phyloP scores from a whole-genome alignment of 768 basidiomycete species.

The Boletus sp. region DNA sequence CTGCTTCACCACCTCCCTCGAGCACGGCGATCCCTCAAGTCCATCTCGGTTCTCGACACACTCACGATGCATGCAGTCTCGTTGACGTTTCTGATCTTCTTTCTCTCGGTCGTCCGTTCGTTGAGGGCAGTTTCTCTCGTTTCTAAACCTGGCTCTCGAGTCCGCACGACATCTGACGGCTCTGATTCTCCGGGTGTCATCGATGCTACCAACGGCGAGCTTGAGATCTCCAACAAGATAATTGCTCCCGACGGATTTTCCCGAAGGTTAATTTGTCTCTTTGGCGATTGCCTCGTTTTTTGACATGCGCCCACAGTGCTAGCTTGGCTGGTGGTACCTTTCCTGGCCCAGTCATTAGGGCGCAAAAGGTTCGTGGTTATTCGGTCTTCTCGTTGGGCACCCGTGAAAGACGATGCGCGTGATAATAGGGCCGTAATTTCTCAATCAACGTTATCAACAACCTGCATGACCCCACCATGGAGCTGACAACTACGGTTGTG shows the following conservation, averaged over 20 bases:
- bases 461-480: slow-evolving; percentile 33
- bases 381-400: not conserved
- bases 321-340: slow-evolving; percentile 46
- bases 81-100: slow-evolving; percentile 7
- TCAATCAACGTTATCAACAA: slow-evolving; percentile 38
- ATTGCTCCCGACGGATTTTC: slow-evolving; percentile 52
- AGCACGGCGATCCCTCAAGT: slow-evolving; percentile 18
- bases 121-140: slow-evolving; percentile 20
- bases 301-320: slow-evolving; percentile 28
- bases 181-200: slow-evolving; percentile 12
- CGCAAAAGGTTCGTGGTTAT: slow-evolving; percentile 36
- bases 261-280: slow-evolving; percentile 31
- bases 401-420: not conserved
- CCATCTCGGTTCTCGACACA: slow-evolving; percentile 5
- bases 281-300: not conserved
- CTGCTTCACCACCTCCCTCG: not conserved
- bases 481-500: slow-evolving; percentile 36
- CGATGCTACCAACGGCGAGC: slow-evolving; percentile 28
- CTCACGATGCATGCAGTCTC: slow-evolving; percentile 23
- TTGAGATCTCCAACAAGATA: slow-evolving; percentile 41
- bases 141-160: slow-evolving; percentile 2
- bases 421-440: slow-evolving; percentile 33
- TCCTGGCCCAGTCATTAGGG: slow-evolving; percentile 48
- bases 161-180: not conserved
- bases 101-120: slow-evolving; percentile 14